Evolutionary conservation across 495 filamentous ascomycete genomes (phyloP), one percentile per base, ranked within the genome.

Genomic region (Physcia stellaris): DNA sequence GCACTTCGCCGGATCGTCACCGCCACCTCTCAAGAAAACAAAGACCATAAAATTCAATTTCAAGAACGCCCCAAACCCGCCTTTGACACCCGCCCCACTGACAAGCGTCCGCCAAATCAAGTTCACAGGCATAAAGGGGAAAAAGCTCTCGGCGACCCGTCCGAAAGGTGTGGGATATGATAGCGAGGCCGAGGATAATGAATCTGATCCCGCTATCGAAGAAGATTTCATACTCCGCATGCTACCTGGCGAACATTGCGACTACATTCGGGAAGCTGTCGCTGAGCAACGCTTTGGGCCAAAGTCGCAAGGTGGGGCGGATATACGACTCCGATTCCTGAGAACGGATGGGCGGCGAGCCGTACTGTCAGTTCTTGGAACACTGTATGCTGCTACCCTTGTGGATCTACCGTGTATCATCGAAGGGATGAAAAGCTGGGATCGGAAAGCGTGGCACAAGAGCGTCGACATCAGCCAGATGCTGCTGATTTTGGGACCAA

Each of bases 371-470:
- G 67, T 99, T 18, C 64, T 75, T 12, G 76, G 77, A 1, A 60
- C 73, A 32, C 61, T 71, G 20, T 99, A 87, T 50, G 85, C 87
- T 0, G 86, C 83, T 16, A 62, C 75, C 4, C 59, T 96, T 35
- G 79, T 95, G 4, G 88, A 96, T 43, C 63, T 99, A 9, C 90
- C 90, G 0, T 88, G 79, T 46, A 80, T 99, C 41, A 75, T 93
- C 2, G 90, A 99, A 58, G 80, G 78, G 6, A 92, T 92, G 78
- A 99, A 99, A 61, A 87, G 79, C 37, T 94, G 90, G 80, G 90
- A 96, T 50, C 79, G 78, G 53, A 83, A 79, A 42, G 29, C 18
- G 1, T 90, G 86, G 73, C 86, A 86, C 64, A 99, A 99, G 60
- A 80, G 79, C 3, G 83, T 83, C 3, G 92, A 99, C 59, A 75